Percentiles rank a stretch among this genome's conserved stretches.
phyloP scores from a whole-genome alignment of 345 rosid species.

The Draba incana region DNA sequence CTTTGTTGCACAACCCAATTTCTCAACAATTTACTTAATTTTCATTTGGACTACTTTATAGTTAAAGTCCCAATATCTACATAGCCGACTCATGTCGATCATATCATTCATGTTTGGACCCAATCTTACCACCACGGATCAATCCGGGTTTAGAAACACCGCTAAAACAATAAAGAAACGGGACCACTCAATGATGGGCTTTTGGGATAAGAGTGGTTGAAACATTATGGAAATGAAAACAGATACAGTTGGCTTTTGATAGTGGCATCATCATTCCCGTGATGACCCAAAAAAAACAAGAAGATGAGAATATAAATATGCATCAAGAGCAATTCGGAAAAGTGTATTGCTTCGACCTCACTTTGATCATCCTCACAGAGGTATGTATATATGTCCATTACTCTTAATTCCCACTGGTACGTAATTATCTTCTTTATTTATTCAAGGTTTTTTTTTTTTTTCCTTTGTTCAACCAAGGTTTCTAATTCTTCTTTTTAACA shows the following conservation, averaged over 20 bases:
- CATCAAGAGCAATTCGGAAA: constrained; percentile 5
- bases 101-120: too few species aligned
- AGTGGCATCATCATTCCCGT: constrained; percentile 34
- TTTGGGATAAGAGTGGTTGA: constrained; percentile 31
- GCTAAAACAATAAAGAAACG: constrained; percentile 12
- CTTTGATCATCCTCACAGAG: constrained; percentile 24
- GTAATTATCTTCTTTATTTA: neutral
- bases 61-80: too few species aligned
- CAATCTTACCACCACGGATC: neutral
- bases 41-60: too few species aligned
- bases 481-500: too few species aligned
- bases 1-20: too few species aligned
- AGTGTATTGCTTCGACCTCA: neutral
- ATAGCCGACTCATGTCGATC: too few species aligned
- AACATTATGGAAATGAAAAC: constrained; percentile 25
- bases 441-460: too few species aligned
- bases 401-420: neutral
- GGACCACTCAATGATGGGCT: constrained; percentile 31
- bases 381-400: constrained; percentile 3
- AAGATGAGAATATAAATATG: constrained; percentile 13
- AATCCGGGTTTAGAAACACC: constrained; percentile 1
- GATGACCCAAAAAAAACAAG: neutral
- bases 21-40: too few species aligned
- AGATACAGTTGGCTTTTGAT: constrained; percentile 24
- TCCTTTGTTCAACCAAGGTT: too few species aligned